phyloP scores from a whole-genome alignment of 148 eudicot species.

The Vaccinium myrtillus region DNA sequence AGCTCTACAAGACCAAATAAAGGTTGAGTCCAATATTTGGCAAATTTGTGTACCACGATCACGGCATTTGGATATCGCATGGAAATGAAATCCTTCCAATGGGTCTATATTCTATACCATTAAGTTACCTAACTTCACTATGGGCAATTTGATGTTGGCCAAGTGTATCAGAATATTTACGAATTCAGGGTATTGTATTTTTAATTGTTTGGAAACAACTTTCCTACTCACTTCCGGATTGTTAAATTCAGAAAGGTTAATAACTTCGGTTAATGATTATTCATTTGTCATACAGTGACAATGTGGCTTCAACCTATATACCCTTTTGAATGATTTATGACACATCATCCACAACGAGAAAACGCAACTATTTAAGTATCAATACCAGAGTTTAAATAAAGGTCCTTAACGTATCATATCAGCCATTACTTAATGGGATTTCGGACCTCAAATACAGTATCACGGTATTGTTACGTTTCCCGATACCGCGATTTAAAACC shows the following conservation, averaged over 20 bases:
- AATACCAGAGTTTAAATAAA: too few species aligned
- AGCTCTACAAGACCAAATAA: slow-evolving; percentile 39
- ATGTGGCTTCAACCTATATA: background rate
- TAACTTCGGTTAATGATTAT: background rate
- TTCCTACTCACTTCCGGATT: background rate
- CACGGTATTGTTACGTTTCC: too few species aligned
- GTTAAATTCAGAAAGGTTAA: background rate
- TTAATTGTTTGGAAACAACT: background rate
- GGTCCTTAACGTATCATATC: too few species aligned
- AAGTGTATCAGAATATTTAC: background rate
- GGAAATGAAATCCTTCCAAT: slow-evolving; percentile 7
- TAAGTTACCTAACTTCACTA: background rate
- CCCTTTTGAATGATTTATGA: background rate
- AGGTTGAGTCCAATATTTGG: background rate
- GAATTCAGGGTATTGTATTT: background rate
- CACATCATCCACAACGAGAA: background rate
- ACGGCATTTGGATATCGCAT: background rate
- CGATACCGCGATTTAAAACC: too few species aligned
- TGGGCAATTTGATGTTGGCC: background rate
- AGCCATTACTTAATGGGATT: too few species aligned
- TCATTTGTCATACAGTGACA: background rate
- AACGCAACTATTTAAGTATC: background rate
- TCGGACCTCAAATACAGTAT: too few species aligned
- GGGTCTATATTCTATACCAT: background rate
- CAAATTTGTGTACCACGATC: background rate